A percentile compares a stretch with the other conserved stretches of the same genome.
Evolutionary conservation across 768 basidiomycete genomes (phyloP).

Genomic region (Cytidiella melzeri): DNA sequence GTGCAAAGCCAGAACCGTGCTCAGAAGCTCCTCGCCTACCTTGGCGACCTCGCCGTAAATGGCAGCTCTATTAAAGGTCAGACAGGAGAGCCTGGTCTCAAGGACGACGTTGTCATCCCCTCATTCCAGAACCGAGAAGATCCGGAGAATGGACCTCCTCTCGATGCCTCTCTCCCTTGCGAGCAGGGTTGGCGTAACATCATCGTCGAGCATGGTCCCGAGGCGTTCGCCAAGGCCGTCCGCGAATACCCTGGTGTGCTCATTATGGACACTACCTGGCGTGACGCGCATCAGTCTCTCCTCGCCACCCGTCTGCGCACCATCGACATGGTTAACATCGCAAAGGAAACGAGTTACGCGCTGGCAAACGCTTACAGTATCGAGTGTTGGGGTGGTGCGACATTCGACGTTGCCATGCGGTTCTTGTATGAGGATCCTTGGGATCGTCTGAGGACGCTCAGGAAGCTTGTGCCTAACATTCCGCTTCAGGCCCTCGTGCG

Average conservation of each 20-base stretch:
- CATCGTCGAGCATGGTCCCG: conserved; percentile 95
- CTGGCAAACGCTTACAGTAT: conserved; percentile 93
- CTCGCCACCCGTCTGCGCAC: conserved; percentile 95
- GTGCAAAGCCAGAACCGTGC: conserved; percentile 98
- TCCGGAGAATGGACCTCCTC: conserved; percentile 52
- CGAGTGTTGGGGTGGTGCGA: conserved; percentile 99
- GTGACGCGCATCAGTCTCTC: conserved; percentile 97
- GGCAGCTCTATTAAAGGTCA: conserved; percentile 98
- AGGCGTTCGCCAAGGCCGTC: conserved; percentile 97
- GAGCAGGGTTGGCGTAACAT: conserved; percentile 95
- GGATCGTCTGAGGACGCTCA: conserved; percentile 93
- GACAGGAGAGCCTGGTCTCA: conserved; percentile 91
- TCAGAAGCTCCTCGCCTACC: conserved; percentile 93
- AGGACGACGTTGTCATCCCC: conserved; percentile 81
- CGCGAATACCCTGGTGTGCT: conserved; percentile 92
- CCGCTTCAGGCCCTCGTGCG: conserved; percentile 97
- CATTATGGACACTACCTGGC: conserved; percentile 99
- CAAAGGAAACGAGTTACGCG: conserved; percentile 94
- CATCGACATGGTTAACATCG: conserved; percentile 96
- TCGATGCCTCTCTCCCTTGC: conserved; percentile 82
- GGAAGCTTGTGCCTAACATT: conserved; percentile 96
- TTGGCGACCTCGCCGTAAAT: conserved; percentile 97
- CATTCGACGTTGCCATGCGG: conserved; percentile 98
- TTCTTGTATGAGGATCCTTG: conserved; percentile 99
- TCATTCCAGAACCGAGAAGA: conserved; percentile 73